Evolutionary conservation across 495 filamentous ascomycete genomes (phyloP).

Genomic region (Penicillium goetzii): DNA sequence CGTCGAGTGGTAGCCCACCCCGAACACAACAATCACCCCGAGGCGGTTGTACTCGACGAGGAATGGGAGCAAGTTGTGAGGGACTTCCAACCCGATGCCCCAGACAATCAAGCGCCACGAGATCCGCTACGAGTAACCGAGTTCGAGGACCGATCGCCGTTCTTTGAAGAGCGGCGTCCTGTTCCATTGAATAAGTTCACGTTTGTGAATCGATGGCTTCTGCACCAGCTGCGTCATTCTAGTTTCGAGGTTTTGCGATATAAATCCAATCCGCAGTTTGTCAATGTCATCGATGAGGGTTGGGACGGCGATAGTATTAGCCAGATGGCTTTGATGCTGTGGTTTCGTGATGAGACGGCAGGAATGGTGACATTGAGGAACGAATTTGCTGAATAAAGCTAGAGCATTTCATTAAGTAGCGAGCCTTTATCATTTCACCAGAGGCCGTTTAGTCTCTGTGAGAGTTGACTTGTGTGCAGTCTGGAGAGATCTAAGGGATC

Average conservation of each 20-base stretch:
- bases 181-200: conserved; percentile 14
- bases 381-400: not conserved
- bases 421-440: not conserved
- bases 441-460: not conserved
- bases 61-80: conserved; percentile 6
- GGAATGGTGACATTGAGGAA: conserved; percentile 4
- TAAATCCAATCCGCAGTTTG: conserved; percentile 28
- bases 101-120: not conserved
- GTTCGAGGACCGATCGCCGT: conserved; percentile 20
- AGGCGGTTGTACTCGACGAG: not conserved
- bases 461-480: not conserved
- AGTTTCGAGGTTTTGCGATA: conserved; percentile 32
- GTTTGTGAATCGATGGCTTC: conserved; percentile 40
- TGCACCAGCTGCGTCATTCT: conserved; percentile 37
- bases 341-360: conserved; percentile 31
- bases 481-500: not conserved
- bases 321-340: conserved; percentile 30
- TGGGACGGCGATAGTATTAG: conserved; percentile 31
- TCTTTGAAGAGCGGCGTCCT: conserved; percentile 17
- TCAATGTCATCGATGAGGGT: conserved; percentile 23
- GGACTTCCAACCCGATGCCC: conserved; percentile 4
- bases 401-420: not conserved
- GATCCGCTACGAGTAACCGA: conserved; percentile 24
- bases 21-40: not conserved
- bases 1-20: conserved; percentile 12